Base-by-base conservation (phyloP, 1,284 basidiomycete genomes). In the Tilletia walkeri region DNA sequence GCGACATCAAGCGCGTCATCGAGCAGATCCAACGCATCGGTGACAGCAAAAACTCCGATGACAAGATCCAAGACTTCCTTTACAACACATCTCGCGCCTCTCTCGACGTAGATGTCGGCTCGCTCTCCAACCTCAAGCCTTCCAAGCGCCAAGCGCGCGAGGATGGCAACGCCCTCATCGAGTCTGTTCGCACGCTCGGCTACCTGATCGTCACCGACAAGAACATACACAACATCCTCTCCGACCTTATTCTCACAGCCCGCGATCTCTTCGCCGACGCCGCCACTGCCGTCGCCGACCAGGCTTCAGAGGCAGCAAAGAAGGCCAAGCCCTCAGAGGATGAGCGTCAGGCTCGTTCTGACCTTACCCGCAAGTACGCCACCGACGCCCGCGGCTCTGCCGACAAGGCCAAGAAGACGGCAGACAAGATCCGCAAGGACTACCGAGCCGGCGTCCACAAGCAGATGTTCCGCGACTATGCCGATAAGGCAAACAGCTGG, bases 241-340 rank as follows among this genome's bases (percentile, higher is more conserved):
- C 84, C 47, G 85, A 86, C 70, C 75, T 84, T 53, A 82, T 86
- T 78, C 80, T 81, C 76, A 75, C 85, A 67, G 76, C 84, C 56
- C 80, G 85, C 48, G 84, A 85, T 73, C 78, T 86, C 70, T 83
- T 86, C 45, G 85, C 86, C 68, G 85, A 86, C 70, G 84, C 85
- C 1, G 77, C 79, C 61, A 76, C 78, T 30, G 76, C 77, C 24
- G 75, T 77, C 1, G 75, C 80, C 24, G 69, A 73, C 56, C 80
- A 81, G 73, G 73, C 75, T 3, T 70, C 72, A 30, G 74, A 79
- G 59, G 79, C 76, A 4, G 75, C 75, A n/a, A 69, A 71, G 41
- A 50, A 69, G 20, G 70, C 70, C 18, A 18, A 76, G 7, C 72
- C 73, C 30, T 65, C 54, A 24, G 80, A 82, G 67, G 69, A 78